Evolutionary conservation across 257 asterid species (phyloP), one percentile per base, ranked within the genome.

Genomic region (Lantana camara): DNA sequence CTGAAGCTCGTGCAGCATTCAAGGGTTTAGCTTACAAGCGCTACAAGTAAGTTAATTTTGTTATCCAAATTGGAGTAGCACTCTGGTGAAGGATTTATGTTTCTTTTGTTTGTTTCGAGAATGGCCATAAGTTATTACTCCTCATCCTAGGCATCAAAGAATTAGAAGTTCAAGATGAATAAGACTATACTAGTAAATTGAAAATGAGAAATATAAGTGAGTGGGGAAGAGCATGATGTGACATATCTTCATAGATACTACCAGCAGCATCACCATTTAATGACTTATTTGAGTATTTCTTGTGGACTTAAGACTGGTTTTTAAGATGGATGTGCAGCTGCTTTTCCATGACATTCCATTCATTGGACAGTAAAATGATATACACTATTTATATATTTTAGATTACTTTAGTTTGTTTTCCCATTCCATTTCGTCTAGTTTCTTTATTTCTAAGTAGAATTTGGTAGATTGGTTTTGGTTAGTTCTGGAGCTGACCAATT

Each of bases 1-100:
- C 90, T 58, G 96, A 93, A 72, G 99, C 97, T 66, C 94, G 95
- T 38, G 73, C 89, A 65, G 96, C 96, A 68, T 93, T 93, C 72
- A 76, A 64, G 60, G 84, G 92, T 67, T 77, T 87, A 79, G 73
- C 85, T 29, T 93, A 93, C 92, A 93, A 90, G 75, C 95, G 99
- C 45, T 93, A 83, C 90, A 93, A 88, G 99, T 93, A 86, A 76
- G 90, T 57, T 58, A 23, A 20, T 58, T 45, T 38, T 44, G 62
- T 52, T 34, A 30, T 51, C 54, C 17, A 49, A 61, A 21, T 67
- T 27, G 38, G 17, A 40, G 1, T 54, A 34, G 15, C 46, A 42
- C 35, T 62, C 37, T 48, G 46, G 61, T 38, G 46, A 20, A 29
- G 50, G 20, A 46, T 57, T 29, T 45, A 35, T 40, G 14, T 67